A percentile compares a stretch with the other conserved stretches of the same genome.
Conservation (phyloP, 2,329 filamentous ascomycete species). For the Clarireedia paspali region DNA sequence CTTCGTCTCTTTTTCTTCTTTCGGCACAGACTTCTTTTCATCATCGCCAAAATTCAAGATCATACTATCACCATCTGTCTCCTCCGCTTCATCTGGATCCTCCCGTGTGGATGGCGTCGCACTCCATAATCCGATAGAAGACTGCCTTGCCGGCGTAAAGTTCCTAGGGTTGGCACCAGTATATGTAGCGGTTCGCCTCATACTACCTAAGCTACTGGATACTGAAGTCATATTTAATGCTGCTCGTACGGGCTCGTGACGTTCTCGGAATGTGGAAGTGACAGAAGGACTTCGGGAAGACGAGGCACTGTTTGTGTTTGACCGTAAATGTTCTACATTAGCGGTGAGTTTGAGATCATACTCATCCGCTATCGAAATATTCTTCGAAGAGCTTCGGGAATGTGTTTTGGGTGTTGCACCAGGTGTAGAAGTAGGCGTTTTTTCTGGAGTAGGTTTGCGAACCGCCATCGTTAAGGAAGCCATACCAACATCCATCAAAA, state of each 20-base stretch:
- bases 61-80: slow-evolving; percentile 29
- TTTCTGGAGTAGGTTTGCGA: slow-evolving; percentile 37
- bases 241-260: slow-evolving; percentile 14
- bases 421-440: slow-evolving; percentile 16
- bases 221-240: slow-evolving; percentile 7
- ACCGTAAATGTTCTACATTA: slow-evolving; percentile 63
- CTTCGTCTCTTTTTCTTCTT: slow-evolving; percentile 1
- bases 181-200: slow-evolving; percentile 27
- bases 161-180: slow-evolving; percentile 18
- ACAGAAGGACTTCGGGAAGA: slow-evolving; percentile 31
- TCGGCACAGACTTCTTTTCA: not conserved
- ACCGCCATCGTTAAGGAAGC: slow-evolving; percentile 87
- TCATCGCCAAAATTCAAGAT: slow-evolving; percentile 42
- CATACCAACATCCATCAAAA: slow-evolving; percentile 82
- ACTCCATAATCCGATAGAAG: slow-evolving; percentile 42
- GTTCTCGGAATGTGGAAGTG: slow-evolving; percentile 23
- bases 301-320: slow-evolving; percentile 30
- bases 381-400: slow-evolving; percentile 30
- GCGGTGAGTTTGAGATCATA: slow-evolving; percentile 72
- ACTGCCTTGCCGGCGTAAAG: slow-evolving; percentile 20
- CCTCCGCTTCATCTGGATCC: slow-evolving; percentile 38
- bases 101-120: slow-evolving; percentile 37
- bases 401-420: slow-evolving; percentile 31
- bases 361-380: slow-evolving; percentile 46
- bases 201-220: slow-evolving; percentile 25